These are phyloP conservation scores for Pythium rishiriense DNA, from an alignment of 352 stramenopile species.

Conservation along the genomic window DNA sequence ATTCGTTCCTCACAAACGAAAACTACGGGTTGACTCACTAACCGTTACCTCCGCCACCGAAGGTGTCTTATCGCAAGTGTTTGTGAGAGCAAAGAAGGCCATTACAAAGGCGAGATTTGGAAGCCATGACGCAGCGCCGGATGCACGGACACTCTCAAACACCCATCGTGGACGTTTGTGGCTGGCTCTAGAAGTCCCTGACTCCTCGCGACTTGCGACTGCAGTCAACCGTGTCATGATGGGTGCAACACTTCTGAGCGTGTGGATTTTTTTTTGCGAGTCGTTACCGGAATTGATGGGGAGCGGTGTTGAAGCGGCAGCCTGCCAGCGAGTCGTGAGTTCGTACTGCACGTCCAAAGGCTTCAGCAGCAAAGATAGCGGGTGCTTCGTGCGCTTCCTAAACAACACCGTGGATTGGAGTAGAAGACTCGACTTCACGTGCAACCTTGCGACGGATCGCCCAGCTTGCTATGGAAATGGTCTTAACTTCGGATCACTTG, in stretches of 20 bases:
- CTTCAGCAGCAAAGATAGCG: constrained; percentile 30
- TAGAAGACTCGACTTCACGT: constrained; percentile 47
- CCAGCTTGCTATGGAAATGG: constrained; percentile 48
- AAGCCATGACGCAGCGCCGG: constrained; percentile 13
- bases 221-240: constrained; percentile 67
- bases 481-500: constrained; percentile 55
- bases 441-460: constrained; percentile 16
- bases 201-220: constrained; percentile 48
- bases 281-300: constrained; percentile 63
- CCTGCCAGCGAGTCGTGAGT: constrained; percentile 50
- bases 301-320: constrained; percentile 41
- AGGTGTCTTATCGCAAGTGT: constrained; percentile 47
- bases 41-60: constrained; percentile 10
- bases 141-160: constrained; percentile 21
- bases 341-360: constrained; percentile 49
- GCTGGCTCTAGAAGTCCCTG: constrained; percentile 58
- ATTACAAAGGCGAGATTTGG: constrained; percentile 36
- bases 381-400: constrained; percentile 44
- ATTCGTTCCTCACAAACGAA: constrained; percentile 62
- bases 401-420: constrained; percentile 36
- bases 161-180: constrained; percentile 49
- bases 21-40: not conserved
- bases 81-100: constrained; percentile 36
- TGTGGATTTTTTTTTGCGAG: constrained; percentile 72
- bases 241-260: constrained; percentile 49